Conservation (phyloP, 2,329 filamentous ascomycete genomes). For the Celoporthe dispersa region DNA sequence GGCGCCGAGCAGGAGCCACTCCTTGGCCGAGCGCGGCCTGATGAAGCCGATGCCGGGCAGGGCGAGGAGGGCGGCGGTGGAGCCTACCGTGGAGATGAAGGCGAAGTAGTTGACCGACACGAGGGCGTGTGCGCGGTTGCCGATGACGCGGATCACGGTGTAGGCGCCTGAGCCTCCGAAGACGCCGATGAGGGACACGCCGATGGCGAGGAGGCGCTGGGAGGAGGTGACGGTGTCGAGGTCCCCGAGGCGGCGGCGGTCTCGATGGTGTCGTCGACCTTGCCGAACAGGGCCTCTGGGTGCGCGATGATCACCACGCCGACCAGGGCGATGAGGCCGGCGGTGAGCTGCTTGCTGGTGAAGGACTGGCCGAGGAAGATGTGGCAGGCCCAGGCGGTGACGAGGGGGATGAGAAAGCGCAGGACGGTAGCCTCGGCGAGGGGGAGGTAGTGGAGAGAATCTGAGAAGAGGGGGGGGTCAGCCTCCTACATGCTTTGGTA, state of each 20-base stretch:
- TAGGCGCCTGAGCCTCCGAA: constrained; percentile 71
- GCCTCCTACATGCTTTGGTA: no score
- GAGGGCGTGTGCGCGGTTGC: constrained; percentile 73
- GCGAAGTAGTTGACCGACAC: constrained; percentile 82
- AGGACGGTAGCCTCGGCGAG: constrained; percentile 80
- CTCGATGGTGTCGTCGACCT: constrained; percentile 26
- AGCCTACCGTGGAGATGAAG: constrained; percentile 67
- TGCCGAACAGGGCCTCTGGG: constrained; percentile 61
- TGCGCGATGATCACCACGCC: constrained; percentile 79
- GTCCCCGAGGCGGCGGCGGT: constrained; percentile 32
- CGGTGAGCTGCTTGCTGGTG: constrained; percentile 70
- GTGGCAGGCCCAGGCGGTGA: constrained; percentile 70
- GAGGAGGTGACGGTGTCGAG: constrained; percentile 51
- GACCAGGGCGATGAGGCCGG: constrained; percentile 68
- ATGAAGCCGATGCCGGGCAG: constrained; percentile 48
- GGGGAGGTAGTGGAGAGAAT: constrained; percentile 66
- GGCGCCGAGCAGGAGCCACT: constrained; percentile 64
- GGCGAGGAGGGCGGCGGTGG: constrained; percentile 59
- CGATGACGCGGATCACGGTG: constrained; percentile 75
- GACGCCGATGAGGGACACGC: constrained; percentile 70
- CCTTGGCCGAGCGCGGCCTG: constrained; percentile 37
- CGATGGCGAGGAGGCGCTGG: constrained; percentile 68
- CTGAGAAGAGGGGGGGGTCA: constrained; percentile 38
- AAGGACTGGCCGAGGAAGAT: constrained; percentile 69
- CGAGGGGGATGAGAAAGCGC: constrained; percentile 75